phyloP scores from a whole-genome alignment of 345 rosid species.

The Theobroma cacao region DNA sequence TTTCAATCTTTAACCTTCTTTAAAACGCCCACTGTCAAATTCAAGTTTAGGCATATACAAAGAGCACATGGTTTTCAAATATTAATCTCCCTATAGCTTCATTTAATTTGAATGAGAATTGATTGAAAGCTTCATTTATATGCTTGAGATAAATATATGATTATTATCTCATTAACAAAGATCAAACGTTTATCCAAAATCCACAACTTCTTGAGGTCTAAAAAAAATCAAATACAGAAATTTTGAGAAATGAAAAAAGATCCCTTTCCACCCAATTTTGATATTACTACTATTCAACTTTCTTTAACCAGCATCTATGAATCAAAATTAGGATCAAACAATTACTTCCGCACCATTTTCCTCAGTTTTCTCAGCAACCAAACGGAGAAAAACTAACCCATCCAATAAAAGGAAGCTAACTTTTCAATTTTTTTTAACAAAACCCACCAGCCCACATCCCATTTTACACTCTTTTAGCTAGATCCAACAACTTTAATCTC shows the following conservation, averaged over 20 bases:
- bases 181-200: background rate
- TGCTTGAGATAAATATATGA: background rate
- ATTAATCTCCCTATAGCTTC: background rate
- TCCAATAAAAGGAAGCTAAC: background rate
- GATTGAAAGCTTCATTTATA: background rate
- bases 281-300: background rate
- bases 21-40: background rate
- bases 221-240: background rate
- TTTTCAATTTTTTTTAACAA: background rate
- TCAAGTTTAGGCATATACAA: background rate
- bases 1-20: background rate
- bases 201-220: conserved; percentile 1
- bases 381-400: background rate
- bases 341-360: background rate
- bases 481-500: conserved; percentile 23
- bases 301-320: background rate
- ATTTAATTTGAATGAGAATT: background rate
- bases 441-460: background rate
- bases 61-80: background rate
- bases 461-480: conserved; percentile 17
- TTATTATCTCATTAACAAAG: background rate
- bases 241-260: background rate
- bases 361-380: conserved; percentile 13
- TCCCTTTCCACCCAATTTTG: background rate
- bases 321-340: background rate